phyloP scores from a whole-genome alignment of 768 basidiomycete genomes.

The Termitomyces sp. region DNA sequence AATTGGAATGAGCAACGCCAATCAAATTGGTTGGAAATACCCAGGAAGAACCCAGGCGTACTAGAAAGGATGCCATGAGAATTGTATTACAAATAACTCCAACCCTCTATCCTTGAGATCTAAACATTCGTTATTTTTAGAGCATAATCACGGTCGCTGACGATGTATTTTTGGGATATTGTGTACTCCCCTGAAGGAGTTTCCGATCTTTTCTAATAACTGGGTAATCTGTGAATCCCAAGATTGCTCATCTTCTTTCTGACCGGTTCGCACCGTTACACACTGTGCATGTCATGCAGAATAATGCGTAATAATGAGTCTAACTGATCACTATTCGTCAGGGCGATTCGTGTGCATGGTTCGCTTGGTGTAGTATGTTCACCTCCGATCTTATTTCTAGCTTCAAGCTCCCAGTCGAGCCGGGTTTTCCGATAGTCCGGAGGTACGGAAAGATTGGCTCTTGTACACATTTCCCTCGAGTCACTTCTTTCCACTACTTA shows the following conservation, averaged over 20 bases:
- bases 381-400: not conserved
- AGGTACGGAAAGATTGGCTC: not conserved
- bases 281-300: no score
- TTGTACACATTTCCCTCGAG: not conserved
- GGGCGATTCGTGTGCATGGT: not conserved
- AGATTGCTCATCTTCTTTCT: not conserved
- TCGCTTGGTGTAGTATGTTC: no score
- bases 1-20: no score
- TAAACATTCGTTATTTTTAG: not conserved
- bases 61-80: not conserved
- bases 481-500: not conserved
- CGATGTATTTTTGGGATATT: not conserved
- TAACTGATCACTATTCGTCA: not conserved
- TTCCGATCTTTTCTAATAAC: not conserved
- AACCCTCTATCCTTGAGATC: not conserved
- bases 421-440: not conserved
- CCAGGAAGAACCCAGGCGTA: not conserved
- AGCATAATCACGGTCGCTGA: not conserved
- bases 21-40: not conserved
- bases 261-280: not conserved
- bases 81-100: not conserved
- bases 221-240: not conserved
- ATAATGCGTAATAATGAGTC: not conserved
- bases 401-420: not conserved
- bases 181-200: not conserved